Evolutionary conservation across 208 protist genomes (phyloP).

Genomic region (Acanthamoeba quina): DNA sequence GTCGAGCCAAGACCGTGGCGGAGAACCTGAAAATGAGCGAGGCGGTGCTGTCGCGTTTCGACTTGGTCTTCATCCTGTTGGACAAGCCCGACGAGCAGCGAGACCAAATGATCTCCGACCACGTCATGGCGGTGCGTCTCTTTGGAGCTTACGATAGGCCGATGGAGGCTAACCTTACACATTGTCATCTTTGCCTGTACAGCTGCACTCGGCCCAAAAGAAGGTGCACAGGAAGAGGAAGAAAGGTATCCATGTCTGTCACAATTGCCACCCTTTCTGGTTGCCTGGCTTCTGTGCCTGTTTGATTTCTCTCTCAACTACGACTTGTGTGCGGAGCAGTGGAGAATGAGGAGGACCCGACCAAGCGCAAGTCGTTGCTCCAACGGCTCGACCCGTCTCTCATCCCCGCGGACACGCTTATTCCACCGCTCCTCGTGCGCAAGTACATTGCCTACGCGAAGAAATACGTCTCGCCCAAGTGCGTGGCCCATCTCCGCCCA

Average conservation of each 20-base stretch:
- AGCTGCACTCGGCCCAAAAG: constrained; percentile 71
- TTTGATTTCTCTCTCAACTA: not conserved
- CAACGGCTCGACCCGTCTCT: constrained; percentile 7
- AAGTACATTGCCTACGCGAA: constrained; percentile 94
- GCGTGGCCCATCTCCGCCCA: not conserved
- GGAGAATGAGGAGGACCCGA: not conserved
- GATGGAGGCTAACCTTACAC: not conserved
- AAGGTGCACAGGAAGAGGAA: constrained; percentile 59
- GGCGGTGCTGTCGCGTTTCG: constrained; percentile 98
- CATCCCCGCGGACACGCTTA: constrained; percentile 33
- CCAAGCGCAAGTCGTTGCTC: constrained; percentile 16
- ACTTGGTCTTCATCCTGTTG: constrained; percentile 97
- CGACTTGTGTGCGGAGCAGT: not conserved
- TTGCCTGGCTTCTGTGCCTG: too few species aligned
- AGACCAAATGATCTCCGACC: constrained; percentile 93
- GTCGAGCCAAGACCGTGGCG: constrained; percentile 94
- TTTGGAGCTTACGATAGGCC: not conserved
- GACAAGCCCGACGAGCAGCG: constrained; percentile 91
- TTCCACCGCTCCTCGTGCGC: constrained; percentile 76
- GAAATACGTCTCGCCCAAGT: constrained; percentile 87
- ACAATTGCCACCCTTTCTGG: too few species aligned
- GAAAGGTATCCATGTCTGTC: constrained; percentile 7
- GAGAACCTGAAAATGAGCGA: constrained; percentile 97
- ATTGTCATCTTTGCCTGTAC: not conserved
- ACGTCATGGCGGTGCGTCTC: constrained; percentile 94